Base-by-base conservation (phyloP, 495 filamentous ascomycete species). In the Xylaria sp. region DNA sequence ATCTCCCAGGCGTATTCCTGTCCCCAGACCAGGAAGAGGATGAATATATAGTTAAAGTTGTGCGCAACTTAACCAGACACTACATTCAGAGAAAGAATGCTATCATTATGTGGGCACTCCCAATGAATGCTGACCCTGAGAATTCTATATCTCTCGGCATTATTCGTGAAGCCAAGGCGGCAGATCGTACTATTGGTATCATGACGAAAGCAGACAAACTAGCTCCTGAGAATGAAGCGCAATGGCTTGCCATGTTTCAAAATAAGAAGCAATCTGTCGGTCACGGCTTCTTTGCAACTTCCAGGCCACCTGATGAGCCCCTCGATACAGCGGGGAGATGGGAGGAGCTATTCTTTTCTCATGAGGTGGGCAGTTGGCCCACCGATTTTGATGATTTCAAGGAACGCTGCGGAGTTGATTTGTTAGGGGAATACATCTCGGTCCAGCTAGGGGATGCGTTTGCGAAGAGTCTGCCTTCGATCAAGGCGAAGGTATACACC, bases 121-220 rank as follows among this genome's bases (percentile, higher is more conserved):
- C 92, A 0, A 94, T 95, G 90, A 91, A 90, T 0, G 84, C 86
- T 15, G 93, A 97, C 67, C 83, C 91, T 0, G 87, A 90, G 0
- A 93, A 89, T 37, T 93, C 91, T 0, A 90, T 82, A n/a, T 91
- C 93, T 0, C 87, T 90, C 0, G 82, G 84, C 0, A 79, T 93
- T 3, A 88, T 94, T 26, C 80, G 85, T 0, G 80, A 88, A 12
- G 76, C 84, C 12, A 82, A 85, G n/a, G 93, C 93, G 0, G 79
- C 84, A 0, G 46, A 80, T 8, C 85, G 93, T 5, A 93, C 90
- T 11, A 82, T 95, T 37, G 93, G 93, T 0, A 90, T 95, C 0
- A 83, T 95, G 55, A 97, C 93, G 0, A 97, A 95, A 75, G 93
- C 93, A 0, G 93, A 97, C 73, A 83, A 89, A 0, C 73, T 93